Percentiles rank a stretch among this genome's conserved stretches.
These are phyloP conservation scores for Metroxylon sagu DNA, from an alignment of 176 grass and related monocot species.

Conservation along the genomic window DNA sequence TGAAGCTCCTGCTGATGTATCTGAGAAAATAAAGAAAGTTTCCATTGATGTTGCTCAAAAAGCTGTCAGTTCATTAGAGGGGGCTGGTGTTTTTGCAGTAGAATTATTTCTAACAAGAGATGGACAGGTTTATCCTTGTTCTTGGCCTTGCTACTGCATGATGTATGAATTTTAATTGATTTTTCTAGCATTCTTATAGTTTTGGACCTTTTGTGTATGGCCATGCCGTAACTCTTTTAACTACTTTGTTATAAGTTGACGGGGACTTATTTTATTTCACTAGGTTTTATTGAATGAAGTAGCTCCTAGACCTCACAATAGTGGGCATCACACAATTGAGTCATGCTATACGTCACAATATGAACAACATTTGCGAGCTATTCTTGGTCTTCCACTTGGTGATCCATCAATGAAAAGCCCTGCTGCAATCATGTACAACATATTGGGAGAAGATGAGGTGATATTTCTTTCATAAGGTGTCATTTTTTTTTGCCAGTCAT, in stretches of 20 bases:
- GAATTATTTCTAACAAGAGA: constrained; percentile 94
- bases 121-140: constrained; percentile 46
- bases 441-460: constrained; percentile 87
- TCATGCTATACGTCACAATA: constrained; percentile 96
- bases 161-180: neutral
- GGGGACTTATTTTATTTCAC: neutral
- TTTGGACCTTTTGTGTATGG: neutral
- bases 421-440: constrained; percentile 93
- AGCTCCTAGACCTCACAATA: constrained; percentile 91
- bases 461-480: neutral
- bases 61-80: constrained; percentile 65
- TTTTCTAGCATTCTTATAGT: neutral
- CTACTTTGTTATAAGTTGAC: neutral
- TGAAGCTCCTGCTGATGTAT: constrained; percentile 68
- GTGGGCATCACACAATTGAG: constrained; percentile 93
- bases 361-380: constrained; percentile 86
- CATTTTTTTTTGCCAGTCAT: neutral
- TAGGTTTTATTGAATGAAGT: constrained; percentile 93
- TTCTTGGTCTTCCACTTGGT: constrained; percentile 86
- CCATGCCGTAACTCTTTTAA: no score
- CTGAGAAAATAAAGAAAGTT: constrained; percentile 59
- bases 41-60: constrained; percentile 59
- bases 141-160: neutral
- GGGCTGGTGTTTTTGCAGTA: constrained; percentile 84
- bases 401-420: constrained; percentile 80